Percentiles rank a stretch among this genome's conserved stretches.
Evolutionary conservation across 2,329 filamentous ascomycete genomes (phyloP).

Genomic region (Sporothrix globosa): DNA sequence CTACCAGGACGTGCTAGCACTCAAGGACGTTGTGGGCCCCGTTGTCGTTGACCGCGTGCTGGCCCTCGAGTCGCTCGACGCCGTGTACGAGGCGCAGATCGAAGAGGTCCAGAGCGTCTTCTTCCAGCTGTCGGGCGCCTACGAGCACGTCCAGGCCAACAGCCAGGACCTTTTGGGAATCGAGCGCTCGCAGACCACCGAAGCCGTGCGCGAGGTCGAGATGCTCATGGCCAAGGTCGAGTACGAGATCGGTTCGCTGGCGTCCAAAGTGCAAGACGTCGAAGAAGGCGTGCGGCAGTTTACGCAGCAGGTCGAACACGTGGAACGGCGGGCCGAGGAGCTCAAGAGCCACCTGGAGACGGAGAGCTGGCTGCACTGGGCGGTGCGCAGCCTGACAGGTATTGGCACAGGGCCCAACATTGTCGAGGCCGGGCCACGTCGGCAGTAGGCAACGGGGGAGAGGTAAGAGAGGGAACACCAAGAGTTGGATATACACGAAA

Average conservation of each 20-base stretch:
- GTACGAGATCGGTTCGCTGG: slow-evolving; percentile 84
- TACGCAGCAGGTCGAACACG: slow-evolving; percentile 73
- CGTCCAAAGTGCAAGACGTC: slow-evolving; percentile 80
- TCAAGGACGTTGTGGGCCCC: slow-evolving; percentile 58
- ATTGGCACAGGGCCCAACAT: slow-evolving; percentile 65
- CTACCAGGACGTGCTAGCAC: slow-evolving; percentile 54
- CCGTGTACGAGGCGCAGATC: slow-evolving; percentile 63
- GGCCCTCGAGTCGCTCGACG: slow-evolving; percentile 62
- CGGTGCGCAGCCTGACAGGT: slow-evolving; percentile 63
- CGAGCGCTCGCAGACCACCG: slow-evolving; percentile 69
- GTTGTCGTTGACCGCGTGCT: slow-evolving; percentile 65
- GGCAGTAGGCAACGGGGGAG: not conserved
- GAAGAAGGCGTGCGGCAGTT: slow-evolving; percentile 81
- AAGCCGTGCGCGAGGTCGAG: slow-evolving; percentile 77
- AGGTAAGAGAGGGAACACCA: not conserved
- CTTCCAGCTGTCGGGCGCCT: slow-evolving; percentile 69
- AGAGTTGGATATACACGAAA: not conserved
- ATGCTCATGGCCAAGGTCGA: slow-evolving; percentile 82
- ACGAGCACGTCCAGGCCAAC: slow-evolving; percentile 67
- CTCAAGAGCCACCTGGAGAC: slow-evolving; percentile 65
- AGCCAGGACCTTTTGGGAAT: slow-evolving; percentile 70
- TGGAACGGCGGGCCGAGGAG: slow-evolving; percentile 66
- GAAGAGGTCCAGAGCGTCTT: slow-evolving; percentile 69
- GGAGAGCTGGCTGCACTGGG: slow-evolving; percentile 67
- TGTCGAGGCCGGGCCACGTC: slow-evolving; percentile 4